Base-by-base conservation (phyloP, 768 basidiomycete genomes). In the Phlebiopsis flavidoalba region DNA sequence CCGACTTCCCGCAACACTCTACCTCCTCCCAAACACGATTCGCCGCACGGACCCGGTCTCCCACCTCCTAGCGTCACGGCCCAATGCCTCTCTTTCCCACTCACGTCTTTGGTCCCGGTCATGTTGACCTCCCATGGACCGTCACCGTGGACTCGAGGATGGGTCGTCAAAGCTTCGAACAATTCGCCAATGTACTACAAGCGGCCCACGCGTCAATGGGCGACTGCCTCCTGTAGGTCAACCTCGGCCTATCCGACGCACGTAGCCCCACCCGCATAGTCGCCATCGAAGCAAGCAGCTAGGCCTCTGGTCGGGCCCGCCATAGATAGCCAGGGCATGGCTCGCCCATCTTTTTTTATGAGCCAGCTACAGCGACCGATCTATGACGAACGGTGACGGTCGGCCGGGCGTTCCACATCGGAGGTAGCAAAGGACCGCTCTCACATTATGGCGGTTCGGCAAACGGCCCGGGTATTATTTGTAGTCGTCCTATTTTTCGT, bases 341-440 rank as follows among this genome's bases (percentile, higher is more conserved):
- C 14, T 68, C 71, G 11, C 72, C 73, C n/a, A 70, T 70, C 48
- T n/a, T n/a, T n/a, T n/a, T n/a, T n/a, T n/a, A 74, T 74, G 74
- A 68, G 68, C 17, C 69, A 70, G 51, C 60, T 75, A 47, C 71
- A 67, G 59, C 68, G 68, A 3, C 65, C 67, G 58, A 57, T 61
- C 31, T 64, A 50, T 56, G 68, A 67, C 58, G 66, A 66, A 2
- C 66, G 62, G 37, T n/a, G 61, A 62, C 26, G 47, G 22, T 48
- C n/a, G 45, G 31, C 50, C 46, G 60, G 55, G 35, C n/a, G n/a
- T 47, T 48, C 60, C 53, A 22, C 53, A 52, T n/a, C 40, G 35
- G 36, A 58, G n/a, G n/a, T n/a, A n/a, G n/a, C n/a, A n/a, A n/a
- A n/a, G 58, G 53, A 43, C 50, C 49, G 19, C 48, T 19, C 51